Evolutionary conservation across 176 grass and related monocot genomes (phyloP).

Genomic region (Triticum aestivum): DNA sequence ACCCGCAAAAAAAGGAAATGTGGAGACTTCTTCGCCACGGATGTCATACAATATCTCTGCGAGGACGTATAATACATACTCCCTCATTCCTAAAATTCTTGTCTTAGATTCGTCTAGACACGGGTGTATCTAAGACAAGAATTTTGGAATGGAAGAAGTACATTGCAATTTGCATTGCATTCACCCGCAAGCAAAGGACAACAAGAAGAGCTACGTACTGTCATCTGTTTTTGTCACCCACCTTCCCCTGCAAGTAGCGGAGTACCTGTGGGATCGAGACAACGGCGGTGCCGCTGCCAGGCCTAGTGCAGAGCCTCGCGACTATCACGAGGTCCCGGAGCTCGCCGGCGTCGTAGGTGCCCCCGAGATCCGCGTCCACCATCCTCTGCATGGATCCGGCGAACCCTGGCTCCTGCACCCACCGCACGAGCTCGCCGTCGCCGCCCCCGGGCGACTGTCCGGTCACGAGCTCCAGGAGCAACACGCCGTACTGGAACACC

Average conservation of each 20-base stretch:
- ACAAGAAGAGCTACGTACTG: neutral
- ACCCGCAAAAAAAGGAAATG: too few species aligned
- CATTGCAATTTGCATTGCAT: neutral
- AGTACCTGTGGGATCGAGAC: conserved; percentile 76
- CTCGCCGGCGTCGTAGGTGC: conserved; percentile 70
- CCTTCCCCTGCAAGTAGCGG: conserved; percentile 72
- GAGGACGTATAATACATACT: neutral
- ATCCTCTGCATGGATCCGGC: conserved; percentile 66
- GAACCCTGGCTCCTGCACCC: conserved; percentile 80
- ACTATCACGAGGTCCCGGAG: conserved; percentile 73
- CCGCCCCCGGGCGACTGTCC: conserved; percentile 68
- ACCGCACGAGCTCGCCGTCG: conserved; percentile 76
- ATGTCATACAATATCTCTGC: neutral
- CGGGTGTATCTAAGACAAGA: too few species aligned
- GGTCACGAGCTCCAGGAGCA: conserved; percentile 94
- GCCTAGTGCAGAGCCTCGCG: conserved; percentile 81
- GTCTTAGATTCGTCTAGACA: too few species aligned
- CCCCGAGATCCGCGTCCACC: conserved; percentile 93
- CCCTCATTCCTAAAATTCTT: too few species aligned
- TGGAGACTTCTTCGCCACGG: neutral
- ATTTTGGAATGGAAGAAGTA: too few species aligned
- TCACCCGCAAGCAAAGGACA: neutral
- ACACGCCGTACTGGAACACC: conserved; percentile 85
- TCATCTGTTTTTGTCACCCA: neutral
- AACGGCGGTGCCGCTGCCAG: conserved; percentile 24